Conservation (phyloP, 140 eudicot species). For the Erigeron philadelphicus region DNA sequence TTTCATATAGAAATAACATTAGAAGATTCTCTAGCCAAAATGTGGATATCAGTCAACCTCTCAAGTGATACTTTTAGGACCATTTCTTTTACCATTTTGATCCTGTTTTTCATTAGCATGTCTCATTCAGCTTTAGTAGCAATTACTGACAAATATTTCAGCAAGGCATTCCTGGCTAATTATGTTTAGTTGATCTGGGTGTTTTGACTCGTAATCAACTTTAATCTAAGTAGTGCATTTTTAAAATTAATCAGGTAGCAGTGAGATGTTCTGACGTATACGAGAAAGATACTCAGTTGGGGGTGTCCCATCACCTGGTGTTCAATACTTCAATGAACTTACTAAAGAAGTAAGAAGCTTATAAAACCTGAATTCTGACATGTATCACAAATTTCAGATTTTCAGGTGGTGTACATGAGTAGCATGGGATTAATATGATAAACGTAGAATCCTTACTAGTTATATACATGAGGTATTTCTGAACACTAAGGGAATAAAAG, state of each 20-base stretch:
- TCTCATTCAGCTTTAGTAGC: constrained; percentile 8
- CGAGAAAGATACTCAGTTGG: not conserved
- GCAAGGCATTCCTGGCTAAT: not conserved
- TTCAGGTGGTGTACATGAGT: not conserved
- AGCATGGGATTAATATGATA: no score
- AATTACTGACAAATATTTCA: not conserved
- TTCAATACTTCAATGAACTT: not conserved
- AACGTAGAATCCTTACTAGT: not conserved
- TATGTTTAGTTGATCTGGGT: not conserved
- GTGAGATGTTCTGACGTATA: not conserved
- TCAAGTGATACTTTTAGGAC: constrained; percentile 18
- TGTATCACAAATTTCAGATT: not conserved
- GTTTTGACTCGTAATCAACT: not conserved
- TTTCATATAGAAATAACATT: not conserved
- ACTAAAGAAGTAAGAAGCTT: not conserved
- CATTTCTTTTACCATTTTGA: constrained; percentile 8
- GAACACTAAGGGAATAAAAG: constrained; percentile 3
- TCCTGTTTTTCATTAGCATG: constrained; percentile 11
- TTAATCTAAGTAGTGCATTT: not conserved
- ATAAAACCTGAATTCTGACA: not conserved
- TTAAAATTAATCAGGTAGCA: not conserved
- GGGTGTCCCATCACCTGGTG: not conserved
- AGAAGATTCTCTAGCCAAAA: constrained; percentile 24
- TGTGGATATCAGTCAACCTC: constrained; percentile 28
- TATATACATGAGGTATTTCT: not conserved